These are phyloP conservation scores for Saturnispora diversa DNA, from an alignment of 805 yeast genomes.

Conservation along the genomic window DNA sequence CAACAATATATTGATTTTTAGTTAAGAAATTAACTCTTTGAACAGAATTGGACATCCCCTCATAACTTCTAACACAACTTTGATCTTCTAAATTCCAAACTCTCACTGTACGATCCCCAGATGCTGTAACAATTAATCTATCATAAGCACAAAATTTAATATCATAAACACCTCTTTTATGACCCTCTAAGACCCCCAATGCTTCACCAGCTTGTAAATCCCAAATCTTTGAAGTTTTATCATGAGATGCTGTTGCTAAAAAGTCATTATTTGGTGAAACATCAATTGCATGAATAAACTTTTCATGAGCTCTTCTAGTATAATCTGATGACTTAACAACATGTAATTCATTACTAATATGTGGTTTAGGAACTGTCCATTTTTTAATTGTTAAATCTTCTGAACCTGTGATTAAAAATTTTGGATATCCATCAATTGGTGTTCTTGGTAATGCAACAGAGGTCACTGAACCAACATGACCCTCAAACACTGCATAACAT, in stretches of 20 bases:
- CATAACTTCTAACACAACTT: slow-evolving; percentile 72
- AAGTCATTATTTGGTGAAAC: slow-evolving; percentile 83
- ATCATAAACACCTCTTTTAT: slow-evolving; percentile 93
- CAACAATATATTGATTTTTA: slow-evolving; percentile 57
- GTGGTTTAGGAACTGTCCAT: slow-evolving; percentile 64
- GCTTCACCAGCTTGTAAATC: slow-evolving; percentile 78
- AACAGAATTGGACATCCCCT: slow-evolving; percentile 90
- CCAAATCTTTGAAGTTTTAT: slow-evolving; percentile 89
- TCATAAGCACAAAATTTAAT: slow-evolving; percentile 75
- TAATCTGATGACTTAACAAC: slow-evolving; percentile 60
- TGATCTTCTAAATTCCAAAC: slow-evolving; percentile 82
- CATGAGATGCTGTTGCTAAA: slow-evolving; percentile 92
- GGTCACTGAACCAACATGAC: slow-evolving; percentile 83
- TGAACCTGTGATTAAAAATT: slow-evolving; percentile 72
- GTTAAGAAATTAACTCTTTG: slow-evolving; percentile 71
- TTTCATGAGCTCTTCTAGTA: slow-evolving; percentile 94
- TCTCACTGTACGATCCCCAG: slow-evolving; percentile 82
- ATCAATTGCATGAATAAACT: slow-evolving; percentile 86
- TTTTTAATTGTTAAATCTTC: slow-evolving; percentile 78
- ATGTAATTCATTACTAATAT: slow-evolving; percentile 9
- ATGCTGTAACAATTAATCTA: slow-evolving; percentile 68
- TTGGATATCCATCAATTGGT: slow-evolving; percentile 40
- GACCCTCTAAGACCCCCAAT: slow-evolving; percentile 78
- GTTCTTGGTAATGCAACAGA: slow-evolving; percentile 70
- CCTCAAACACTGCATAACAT: slow-evolving; percentile 58